phyloP scores from a whole-genome alignment of 371 early-diverging fungal species.

The Mortierella sp. region DNA sequence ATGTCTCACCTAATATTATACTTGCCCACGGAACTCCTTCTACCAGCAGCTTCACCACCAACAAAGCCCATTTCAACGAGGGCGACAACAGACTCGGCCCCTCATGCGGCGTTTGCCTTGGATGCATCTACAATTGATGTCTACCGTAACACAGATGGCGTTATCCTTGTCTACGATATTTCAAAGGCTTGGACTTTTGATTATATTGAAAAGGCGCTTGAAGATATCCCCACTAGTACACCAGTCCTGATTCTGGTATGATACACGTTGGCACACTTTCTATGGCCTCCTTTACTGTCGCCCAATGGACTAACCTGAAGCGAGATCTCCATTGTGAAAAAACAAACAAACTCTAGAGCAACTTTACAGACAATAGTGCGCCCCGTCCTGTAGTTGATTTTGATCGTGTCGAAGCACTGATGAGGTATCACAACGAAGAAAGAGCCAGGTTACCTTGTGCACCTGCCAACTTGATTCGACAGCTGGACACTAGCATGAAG shows the following conservation, averaged over 20 bases:
- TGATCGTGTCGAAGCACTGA: conserved; percentile 34
- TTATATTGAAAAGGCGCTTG: conserved; percentile 62
- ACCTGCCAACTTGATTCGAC: conserved; percentile 67
- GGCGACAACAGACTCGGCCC: conserved; percentile 21
- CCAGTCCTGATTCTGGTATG: conserved; percentile 67
- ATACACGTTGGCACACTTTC: neutral
- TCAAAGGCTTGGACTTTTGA: conserved; percentile 75
- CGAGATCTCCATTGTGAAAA: neutral
- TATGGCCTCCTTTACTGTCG: neutral
- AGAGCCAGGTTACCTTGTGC: conserved; percentile 33
- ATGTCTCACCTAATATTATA: conserved; percentile 2
- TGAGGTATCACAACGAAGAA: conserved; percentile 27
- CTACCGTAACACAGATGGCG: conserved; percentile 71
- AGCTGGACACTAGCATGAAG: conserved; percentile 69
- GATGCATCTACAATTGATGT: conserved; percentile 76
- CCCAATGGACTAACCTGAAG: neutral
- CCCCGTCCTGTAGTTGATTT: conserved; percentile 15
- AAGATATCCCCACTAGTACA: conserved; percentile 63
- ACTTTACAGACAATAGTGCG: conserved; percentile 25
- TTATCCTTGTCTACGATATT: conserved; percentile 67
- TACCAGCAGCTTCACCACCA: conserved; percentile 20
- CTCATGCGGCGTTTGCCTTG: conserved; percentile 52
- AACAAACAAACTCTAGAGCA: no score
- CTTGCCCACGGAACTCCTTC: neutral
- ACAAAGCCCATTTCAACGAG: conserved; percentile 21